These are phyloP conservation scores for Russula earlei DNA, from an alignment of 768 basidiomycete genomes.

Conservation along the genomic window DNA sequence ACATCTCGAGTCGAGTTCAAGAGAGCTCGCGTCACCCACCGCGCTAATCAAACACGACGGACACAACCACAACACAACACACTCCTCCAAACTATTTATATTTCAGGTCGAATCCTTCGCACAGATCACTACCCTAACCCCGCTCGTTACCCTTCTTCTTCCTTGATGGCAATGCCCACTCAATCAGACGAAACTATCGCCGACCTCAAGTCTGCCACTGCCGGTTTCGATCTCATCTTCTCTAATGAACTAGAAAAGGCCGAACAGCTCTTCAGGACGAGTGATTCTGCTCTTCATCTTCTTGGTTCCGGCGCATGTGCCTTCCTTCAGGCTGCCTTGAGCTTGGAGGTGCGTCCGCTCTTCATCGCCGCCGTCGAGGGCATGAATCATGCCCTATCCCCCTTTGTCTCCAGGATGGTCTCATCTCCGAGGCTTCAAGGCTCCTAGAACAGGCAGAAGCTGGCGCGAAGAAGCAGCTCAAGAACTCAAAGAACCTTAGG, in stretches of 20 bases:
- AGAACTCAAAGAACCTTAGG: slow-evolving; percentile 28
- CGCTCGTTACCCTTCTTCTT: neutral
- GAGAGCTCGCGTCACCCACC: too few relatives aligned
- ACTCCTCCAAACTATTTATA: neutral
- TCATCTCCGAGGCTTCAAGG: slow-evolving; percentile 54
- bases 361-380: neutral
- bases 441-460: slow-evolving; percentile 51
- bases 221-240: slow-evolving; percentile 64
- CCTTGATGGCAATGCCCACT: neutral
- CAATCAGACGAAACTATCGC: slow-evolving; percentile 24
- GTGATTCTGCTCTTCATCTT: slow-evolving; percentile 59
- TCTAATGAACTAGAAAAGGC: slow-evolving; percentile 55
- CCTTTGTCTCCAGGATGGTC: slow-evolving; percentile 33
- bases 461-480: slow-evolving; percentile 44
- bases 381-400: neutral
- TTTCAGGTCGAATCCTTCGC: neutral
- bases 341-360: slow-evolving; percentile 53
- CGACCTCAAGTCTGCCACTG: slow-evolving; percentile 29
- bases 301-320: slow-evolving; percentile 63
- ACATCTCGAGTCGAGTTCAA: too few relatives aligned
- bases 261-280: slow-evolving; percentile 36
- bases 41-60: too few relatives aligned
- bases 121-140: neutral
- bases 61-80: too few relatives aligned
- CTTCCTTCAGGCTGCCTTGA: slow-evolving; percentile 69